Percentiles rank a stretch among this genome's conserved stretches.
Conservation (phyloP, 2,329 filamentous ascomycete species). For the Claviceps sp. region DNA sequence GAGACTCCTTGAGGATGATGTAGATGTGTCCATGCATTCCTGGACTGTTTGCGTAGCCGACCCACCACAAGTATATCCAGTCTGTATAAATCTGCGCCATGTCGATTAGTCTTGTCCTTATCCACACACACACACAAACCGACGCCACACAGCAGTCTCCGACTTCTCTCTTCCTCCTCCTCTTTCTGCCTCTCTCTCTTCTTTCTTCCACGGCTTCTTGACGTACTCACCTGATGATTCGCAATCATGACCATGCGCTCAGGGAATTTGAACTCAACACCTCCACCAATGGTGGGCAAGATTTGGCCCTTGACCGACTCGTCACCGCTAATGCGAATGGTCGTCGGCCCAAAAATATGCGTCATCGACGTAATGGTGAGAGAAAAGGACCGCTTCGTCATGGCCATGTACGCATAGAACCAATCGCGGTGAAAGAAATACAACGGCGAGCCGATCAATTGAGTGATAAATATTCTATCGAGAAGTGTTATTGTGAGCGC, state of each 20-base stretch:
- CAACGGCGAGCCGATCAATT: constrained; percentile 62
- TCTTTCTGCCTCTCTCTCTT: not conserved
- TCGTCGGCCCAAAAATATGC: constrained; percentile 76
- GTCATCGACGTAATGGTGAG: constrained; percentile 68
- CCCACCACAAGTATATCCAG: constrained; percentile 91
- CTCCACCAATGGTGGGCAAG: constrained; percentile 53
- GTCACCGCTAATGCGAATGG: constrained; percentile 73
- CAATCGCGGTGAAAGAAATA: constrained; percentile 64
- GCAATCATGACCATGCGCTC: constrained; percentile 73
- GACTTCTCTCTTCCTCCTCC: not conserved
- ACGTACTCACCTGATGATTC: constrained; percentile 60
- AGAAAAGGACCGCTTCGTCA: constrained; percentile 76
- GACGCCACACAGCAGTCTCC: constrained; percentile 8
- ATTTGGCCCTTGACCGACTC: constrained; percentile 66
- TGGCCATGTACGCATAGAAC: constrained; percentile 77
- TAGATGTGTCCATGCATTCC: constrained; percentile 76
- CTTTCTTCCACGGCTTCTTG: not conserved
- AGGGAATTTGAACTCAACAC: constrained; percentile 66
- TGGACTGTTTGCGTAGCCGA: constrained; percentile 64
- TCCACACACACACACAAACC: too few relatives aligned
- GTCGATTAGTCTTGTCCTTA: not conserved
- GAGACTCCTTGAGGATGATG: constrained; percentile 80
- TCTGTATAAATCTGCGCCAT: constrained; percentile 60
- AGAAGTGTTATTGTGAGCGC: not conserved
- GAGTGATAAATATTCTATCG: constrained; percentile 51